These are phyloP conservation scores for Vanrija humicola DNA, from an alignment of 1,284 basidiomycete genomes.

Conservation along the genomic window DNA sequence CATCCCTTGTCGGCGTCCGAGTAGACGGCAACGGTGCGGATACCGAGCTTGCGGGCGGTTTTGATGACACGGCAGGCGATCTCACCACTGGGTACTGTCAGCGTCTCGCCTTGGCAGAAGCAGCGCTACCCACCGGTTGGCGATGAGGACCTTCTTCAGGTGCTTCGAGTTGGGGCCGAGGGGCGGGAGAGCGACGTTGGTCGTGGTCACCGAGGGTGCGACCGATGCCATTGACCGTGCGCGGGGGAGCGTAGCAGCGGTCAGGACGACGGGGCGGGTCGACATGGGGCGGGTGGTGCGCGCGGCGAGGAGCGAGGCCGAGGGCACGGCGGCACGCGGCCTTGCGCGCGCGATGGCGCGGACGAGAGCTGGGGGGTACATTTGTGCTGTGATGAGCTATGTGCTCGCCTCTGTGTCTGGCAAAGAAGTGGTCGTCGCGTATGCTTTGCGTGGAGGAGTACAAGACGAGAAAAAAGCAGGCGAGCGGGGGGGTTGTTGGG, in stretches of 20 bases:
- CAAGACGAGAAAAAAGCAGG: no score
- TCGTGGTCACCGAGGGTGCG: not conserved
- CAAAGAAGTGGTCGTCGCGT: no score
- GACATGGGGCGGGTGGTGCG: not conserved
- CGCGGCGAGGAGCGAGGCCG: no score
- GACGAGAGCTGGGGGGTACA: no score
- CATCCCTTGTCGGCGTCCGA: conserved; percentile 78
- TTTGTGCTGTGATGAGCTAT: not conserved
- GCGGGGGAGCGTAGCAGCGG: conserved; percentile 1
- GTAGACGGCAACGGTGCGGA: conserved; percentile 88
- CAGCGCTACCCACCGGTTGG: conserved; percentile 59
- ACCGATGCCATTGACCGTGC: not conserved
- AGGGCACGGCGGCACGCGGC: no score
- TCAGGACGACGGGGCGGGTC: conserved; percentile 1
- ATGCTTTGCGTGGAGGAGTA: no score
- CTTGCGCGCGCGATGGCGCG: no score
- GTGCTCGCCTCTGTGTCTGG: not conserved
- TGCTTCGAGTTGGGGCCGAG: conserved; percentile 14
- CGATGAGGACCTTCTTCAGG: conserved; percentile 70
- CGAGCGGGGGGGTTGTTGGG: no score
- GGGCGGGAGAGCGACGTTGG: not conserved
- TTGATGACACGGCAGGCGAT: conserved; percentile 92
- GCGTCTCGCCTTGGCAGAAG: not conserved
- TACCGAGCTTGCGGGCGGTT: conserved; percentile 78
- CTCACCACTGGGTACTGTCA: conserved; percentile 58